Conservation (phyloP, 1,284 basidiomycete species). For the Cerioporus squamosus region DNA sequence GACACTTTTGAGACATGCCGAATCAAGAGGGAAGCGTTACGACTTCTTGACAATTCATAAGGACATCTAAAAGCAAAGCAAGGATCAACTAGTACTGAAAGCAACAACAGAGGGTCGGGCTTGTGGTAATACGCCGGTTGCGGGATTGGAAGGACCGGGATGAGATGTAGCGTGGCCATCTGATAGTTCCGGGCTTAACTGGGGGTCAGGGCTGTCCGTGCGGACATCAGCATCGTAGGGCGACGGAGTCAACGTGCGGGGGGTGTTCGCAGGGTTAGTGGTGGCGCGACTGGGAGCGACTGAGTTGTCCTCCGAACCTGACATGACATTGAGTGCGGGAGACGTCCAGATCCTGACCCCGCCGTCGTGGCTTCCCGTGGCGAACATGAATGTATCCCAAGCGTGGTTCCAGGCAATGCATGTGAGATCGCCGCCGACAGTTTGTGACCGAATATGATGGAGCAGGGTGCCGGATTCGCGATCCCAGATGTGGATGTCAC, state of each 20-base stretch:
- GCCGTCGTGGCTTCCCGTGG: conserved; percentile 78
- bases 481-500: conserved; percentile 86
- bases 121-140: neutral
- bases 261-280: conserved; percentile 29
- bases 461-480: conserved; percentile 71
- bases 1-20: conserved; percentile 17
- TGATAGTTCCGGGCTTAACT: neutral
- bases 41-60: neutral
- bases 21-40: neutral
- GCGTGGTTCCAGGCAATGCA: conserved; percentile 79
- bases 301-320: conserved; percentile 12
- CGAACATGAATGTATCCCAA: conserved; percentile 76
- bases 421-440: conserved; percentile 67
- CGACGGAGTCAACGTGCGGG: conserved; percentile 27
- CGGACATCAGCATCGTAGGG: conserved; percentile 24
- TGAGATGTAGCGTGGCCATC: neutral
- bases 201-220: conserved; percentile 18
- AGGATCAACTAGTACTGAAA: conserved; percentile 7
- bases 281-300: conserved; percentile 24
- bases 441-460: conserved; percentile 65
- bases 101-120: neutral
- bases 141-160: neutral
- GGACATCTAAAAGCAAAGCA: too few relatives aligned
- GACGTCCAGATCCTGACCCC: conserved; percentile 72
- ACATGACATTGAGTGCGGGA: conserved; percentile 1